Evolutionary conservation across 2,329 filamentous ascomycete genomes (phyloP).

Genomic region (Fusarium verrucosum): DNA sequence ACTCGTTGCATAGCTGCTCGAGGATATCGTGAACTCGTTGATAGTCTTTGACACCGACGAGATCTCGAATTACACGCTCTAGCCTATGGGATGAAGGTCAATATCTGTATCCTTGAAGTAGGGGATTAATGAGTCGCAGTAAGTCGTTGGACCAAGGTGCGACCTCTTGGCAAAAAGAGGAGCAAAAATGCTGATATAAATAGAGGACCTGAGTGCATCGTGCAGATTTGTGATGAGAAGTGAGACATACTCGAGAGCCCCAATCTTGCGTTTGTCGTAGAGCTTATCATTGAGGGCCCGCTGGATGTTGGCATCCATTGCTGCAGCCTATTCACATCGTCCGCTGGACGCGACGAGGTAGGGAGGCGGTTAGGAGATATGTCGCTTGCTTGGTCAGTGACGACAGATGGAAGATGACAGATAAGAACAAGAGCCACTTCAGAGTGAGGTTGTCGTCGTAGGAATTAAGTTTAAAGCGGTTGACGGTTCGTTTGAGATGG

Average conservation of each 20-base stretch:
- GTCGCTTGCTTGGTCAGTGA: background rate
- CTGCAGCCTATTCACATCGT: conserved; percentile 41
- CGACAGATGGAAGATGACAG: background rate
- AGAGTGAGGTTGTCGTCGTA: conserved; percentile 20
- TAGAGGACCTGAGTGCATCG: background rate
- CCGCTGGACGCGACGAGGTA: conserved; percentile 29
- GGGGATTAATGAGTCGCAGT: background rate
- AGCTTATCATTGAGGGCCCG: conserved; percentile 96
- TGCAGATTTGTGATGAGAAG: conserved; percentile 6
- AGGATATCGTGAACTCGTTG: conserved; percentile 86
- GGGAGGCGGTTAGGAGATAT: background rate
- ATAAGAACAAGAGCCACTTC: background rate
- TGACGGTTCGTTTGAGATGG: conserved; percentile 38
- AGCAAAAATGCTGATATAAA: background rate
- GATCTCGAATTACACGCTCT: conserved; percentile 88
- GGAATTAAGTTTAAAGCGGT: conserved; percentile 29
- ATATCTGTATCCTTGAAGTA: background rate
- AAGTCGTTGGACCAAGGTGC: conserved; percentile 6
- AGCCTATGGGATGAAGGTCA: conserved; percentile 64
- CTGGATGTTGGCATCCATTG: conserved; percentile 89
- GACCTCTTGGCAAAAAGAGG: background rate
- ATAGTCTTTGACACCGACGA: conserved; percentile 79
- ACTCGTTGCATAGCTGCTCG: conserved; percentile 96
- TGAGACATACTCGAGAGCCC: conserved; percentile 85
- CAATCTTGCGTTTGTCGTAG: conserved; percentile 97